A percentile compares a stretch with the other conserved stretches of the same genome.
These are phyloP conservation scores for Penicillium griseofulvum DNA, from an alignment of 2,329 filamentous ascomycete genomes.

Conservation along the genomic window DNA sequence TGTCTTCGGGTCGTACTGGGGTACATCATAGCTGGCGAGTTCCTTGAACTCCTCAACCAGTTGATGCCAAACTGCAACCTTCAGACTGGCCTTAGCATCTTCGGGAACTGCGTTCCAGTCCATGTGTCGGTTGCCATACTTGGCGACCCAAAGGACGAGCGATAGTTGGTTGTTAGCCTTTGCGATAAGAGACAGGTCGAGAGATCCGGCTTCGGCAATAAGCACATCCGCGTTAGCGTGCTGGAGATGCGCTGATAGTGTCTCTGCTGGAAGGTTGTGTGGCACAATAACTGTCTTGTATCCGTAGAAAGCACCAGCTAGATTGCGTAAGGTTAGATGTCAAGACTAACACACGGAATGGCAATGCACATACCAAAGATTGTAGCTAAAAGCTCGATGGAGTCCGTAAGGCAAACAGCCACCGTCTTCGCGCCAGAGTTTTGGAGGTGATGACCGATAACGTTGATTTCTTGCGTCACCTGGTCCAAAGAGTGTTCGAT, in stretches of 20 bases:
- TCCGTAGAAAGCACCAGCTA: constrained; percentile 84
- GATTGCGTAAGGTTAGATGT: constrained; percentile 12
- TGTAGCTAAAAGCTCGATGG: constrained; percentile 76
- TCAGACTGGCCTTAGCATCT: constrained; percentile 69
- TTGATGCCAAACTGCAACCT: constrained; percentile 91
- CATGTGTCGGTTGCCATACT: constrained; percentile 85
- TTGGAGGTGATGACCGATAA: constrained; percentile 75
- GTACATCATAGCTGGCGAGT: constrained; percentile 61
- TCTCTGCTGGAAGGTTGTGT: constrained; percentile 69
- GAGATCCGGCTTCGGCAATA: constrained; percentile 79
- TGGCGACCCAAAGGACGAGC: constrained; percentile 87
- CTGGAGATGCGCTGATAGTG: constrained; percentile 69
- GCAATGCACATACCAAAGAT: constrained; percentile 61
- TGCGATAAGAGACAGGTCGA: constrained; percentile 73
- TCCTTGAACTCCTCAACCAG: constrained; percentile 69
- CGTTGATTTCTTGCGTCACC: constrained; percentile 79
- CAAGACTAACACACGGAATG: background rate
- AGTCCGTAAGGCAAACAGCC: constrained; percentile 90
- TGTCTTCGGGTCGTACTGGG: constrained; percentile 56
- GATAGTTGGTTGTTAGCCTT: constrained; percentile 68
- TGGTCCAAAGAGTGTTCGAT: constrained; percentile 70
- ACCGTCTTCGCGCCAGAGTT: constrained; percentile 69
- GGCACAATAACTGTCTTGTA: constrained; percentile 82
- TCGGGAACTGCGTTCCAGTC: constrained; percentile 90
- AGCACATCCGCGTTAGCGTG: constrained; percentile 75